Evolutionary conservation across 176 grass and related monocot species (phyloP), one percentile per base, ranked within the genome.

Genomic region (Ensete ventricosum): DNA sequence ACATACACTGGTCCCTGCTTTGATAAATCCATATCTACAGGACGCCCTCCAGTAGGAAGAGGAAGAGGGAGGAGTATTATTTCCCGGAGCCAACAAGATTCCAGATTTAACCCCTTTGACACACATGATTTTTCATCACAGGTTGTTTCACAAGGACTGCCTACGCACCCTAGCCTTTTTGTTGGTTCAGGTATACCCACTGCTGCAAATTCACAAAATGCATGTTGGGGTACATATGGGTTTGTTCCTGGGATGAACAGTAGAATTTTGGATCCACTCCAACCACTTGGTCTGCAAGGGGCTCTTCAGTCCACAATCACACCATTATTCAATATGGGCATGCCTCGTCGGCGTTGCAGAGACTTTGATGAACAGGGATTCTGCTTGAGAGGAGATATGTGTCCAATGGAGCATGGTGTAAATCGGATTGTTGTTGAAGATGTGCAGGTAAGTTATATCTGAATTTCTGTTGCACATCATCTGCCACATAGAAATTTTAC

Each of bases 391-490:
- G 95, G 95, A 70, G 88, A 99, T 84, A 99, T 99, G 86, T 99
- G 95, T 70, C 88, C 95, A 13, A 94, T 99, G 95, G 95, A 99
- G 73, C 95, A 99, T 83, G 95, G 88, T 79, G 78, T 99, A 57
- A 94, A 99, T 87, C 92, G 91, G 79, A 99, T 99, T 81, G 91
- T 99, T 73, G 86, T 99, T 60, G 95, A 99, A 78, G 95, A 99
- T 71, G 88, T 99, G 76, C 95, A 99, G 90, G 95, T 99, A 25
- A 51, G 17, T 65, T 84, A 80, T 69, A 62, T 55, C 77, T 25
- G 72, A 43, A 74, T 63, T 77, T 77, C 11, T 51, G 53, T 6
- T 25, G 19, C 8, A 66, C 11, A 34, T 86, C 58, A 62, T 83
- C 24, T 73, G 52, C 52, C 55, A 7, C 53, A 76, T 87, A 6